phyloP scores from a whole-genome alignment of 225 moss, liverwort and hornwort species.

The Asterella californica region DNA sequence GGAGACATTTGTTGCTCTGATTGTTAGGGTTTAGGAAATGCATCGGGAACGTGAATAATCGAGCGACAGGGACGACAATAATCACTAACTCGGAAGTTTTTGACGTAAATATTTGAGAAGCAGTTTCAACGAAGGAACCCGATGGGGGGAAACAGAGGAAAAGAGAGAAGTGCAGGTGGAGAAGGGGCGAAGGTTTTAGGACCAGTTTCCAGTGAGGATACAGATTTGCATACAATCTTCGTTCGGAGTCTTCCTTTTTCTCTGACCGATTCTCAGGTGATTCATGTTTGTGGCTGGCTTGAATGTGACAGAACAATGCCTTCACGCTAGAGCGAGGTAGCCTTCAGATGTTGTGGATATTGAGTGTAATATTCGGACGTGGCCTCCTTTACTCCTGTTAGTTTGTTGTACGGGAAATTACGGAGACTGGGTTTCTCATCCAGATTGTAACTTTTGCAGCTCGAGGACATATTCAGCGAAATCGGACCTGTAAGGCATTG shows the following conservation, averaged over 20 bases:
- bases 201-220: slow-evolving; percentile 26
- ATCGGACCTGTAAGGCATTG: slow-evolving; percentile 95
- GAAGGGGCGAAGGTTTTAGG: slow-evolving; percentile 13
- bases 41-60: background rate
- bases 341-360: background rate
- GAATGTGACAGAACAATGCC: background rate
- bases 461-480: slow-evolving; percentile 80
- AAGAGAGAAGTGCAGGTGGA: background rate
- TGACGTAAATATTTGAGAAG: background rate
- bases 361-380: background rate
- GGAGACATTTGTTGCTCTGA: background rate
- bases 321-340: background rate
- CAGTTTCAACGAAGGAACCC: background rate
- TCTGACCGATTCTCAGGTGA: slow-evolving; percentile 48
- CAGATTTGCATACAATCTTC: slow-evolving; percentile 44
- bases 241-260: slow-evolving; percentile 44
- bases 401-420: background rate
- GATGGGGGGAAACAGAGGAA: slow-evolving; percentile 1
- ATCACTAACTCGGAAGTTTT: background rate
- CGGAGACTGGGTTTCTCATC: background rate
- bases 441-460: slow-evolving; percentile 33
- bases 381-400: background rate
- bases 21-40: background rate
- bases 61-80: background rate
- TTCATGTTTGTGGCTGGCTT: background rate